phyloP scores from a whole-genome alignment of 73 alveolate genomes.

The Diophrys appendiculata region DNA sequence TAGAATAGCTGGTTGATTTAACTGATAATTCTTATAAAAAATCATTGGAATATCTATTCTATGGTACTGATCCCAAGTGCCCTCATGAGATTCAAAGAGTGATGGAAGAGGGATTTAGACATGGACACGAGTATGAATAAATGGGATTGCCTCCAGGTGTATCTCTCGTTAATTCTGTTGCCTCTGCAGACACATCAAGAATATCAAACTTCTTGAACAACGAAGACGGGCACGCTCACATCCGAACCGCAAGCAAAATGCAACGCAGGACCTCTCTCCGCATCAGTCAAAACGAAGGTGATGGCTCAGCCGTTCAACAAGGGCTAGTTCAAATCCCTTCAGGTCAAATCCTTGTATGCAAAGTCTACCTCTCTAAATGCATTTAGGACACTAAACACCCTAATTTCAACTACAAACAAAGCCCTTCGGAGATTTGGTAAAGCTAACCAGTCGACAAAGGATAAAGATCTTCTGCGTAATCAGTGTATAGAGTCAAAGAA shows the following conservation, averaged over 20 bases:
- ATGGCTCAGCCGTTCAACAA: conserved; percentile 49
- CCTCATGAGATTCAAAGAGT: conserved; percentile 76
- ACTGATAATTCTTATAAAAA: conserved; percentile 67
- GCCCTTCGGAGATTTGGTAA: conserved; percentile 70
- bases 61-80: conserved; percentile 75
- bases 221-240: conserved; percentile 52
- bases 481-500: conserved; percentile 72
- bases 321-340: conserved; percentile 68
- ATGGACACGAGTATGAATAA: conserved; percentile 63
- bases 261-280: neutral
- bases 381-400: conserved; percentile 64
- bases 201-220: conserved; percentile 43
- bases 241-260: conserved; percentile 38
- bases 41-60: conserved; percentile 79
- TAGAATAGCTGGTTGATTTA: conserved; percentile 67
- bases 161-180: conserved; percentile 68
- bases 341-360: conserved; percentile 79
- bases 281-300: conserved; percentile 38
- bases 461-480: conserved; percentile 42
- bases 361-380: conserved; percentile 76
- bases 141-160: conserved; percentile 65
- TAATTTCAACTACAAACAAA: conserved; percentile 46
- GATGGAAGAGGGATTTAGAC: conserved; percentile 84
- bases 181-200: conserved; percentile 79
- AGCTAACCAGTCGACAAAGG: conserved; percentile 63